Conservation (phyloP, 1,139 yeast species). For the Blastobotrys apis region DNA sequence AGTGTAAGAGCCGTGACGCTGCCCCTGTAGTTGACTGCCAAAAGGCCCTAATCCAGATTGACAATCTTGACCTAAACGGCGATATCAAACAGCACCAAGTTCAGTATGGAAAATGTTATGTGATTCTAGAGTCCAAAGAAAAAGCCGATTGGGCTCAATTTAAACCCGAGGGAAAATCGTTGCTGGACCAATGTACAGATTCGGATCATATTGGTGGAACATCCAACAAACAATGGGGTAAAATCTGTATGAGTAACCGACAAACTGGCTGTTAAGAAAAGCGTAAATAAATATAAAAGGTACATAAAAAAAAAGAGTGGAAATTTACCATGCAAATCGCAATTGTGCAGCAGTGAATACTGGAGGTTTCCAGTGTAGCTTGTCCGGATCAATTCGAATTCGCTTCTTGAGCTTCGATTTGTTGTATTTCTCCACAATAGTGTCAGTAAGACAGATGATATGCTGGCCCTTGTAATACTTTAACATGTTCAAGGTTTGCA, state of each 20-base stretch:
- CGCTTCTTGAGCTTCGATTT: constrained; percentile 68
- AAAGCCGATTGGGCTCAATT: too few species aligned
- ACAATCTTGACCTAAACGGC: neutral
- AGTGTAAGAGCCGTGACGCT: neutral
- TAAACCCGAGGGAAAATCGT: too few species aligned
- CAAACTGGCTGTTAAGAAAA: constrained; percentile 5
- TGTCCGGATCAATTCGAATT: constrained; percentile 68
- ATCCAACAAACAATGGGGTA: constrained; percentile 1
- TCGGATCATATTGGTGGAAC: constrained; percentile 1
- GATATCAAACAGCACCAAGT: constrained; percentile 2
- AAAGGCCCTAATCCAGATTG: constrained; percentile 3
- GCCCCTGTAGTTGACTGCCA: constrained; percentile 7
- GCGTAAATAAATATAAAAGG: neutral
- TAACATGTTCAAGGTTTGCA: constrained; percentile 84
- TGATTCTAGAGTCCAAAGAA: too few species aligned
- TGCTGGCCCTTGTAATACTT: constrained; percentile 95
- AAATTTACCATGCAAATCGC: constrained; percentile 83
- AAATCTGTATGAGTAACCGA: constrained; percentile 5
- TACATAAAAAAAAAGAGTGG: neutral
- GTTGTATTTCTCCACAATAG: constrained; percentile 71
- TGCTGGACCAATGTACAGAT: too few species aligned
- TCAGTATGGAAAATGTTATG: constrained; percentile 4
- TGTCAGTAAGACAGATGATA: constrained; percentile 85
- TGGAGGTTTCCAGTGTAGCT: constrained; percentile 90
- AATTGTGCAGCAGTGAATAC: constrained; percentile 93